Evolutionary conservation across 805 yeast genomes (phyloP), one percentile per base, ranked within the genome.

Genomic region (Nakazawaea siamensis): DNA sequence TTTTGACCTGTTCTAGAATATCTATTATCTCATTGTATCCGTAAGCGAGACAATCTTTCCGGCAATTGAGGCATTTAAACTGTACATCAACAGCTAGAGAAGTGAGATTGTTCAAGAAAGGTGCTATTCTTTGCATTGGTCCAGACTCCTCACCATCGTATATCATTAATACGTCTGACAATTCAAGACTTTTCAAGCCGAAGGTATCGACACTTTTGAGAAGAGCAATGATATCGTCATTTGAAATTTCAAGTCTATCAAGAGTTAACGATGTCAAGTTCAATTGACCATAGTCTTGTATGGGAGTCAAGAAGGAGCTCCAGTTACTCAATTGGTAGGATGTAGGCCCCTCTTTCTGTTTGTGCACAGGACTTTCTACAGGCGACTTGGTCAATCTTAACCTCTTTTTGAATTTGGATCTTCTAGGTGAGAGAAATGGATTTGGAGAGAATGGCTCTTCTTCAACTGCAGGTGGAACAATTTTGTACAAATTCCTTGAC

Each of bases 61-160:
- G 27, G 23, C 41, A 40, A 12, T 18, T 20, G 10, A 24, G 23
- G 21, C 39, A 37, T 19, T 25, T 14, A 19, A 37, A 34, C 16
- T 13, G 27, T 4, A 40, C 14, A 17, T 40, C 39, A 4, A 40
- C 18, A 4, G 43, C 17, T 13, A 40, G 33, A 7, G 23, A 16
- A 15, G 27, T 24, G 12, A 40, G 13, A 7, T 18, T 33, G 11
- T 13, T 16, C 29, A 37, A 21, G 17, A 19, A 13, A 11, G 23
- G 21, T n/a, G 25, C 33, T 13, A 39, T n/a, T n/a, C n/a, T n/a
- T n/a, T n/a, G n/a, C n/a, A n/a, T n/a, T n/a, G n/a, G n/a, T n/a
- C n/a, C n/a, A n/a, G n/a, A n/a, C n/a, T n/a, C n/a, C n/a, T 24
- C 26, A 24, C 27, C 34, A n/a, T 26, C 30, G 11, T 26, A 14